A percentile compares a stretch with the other conserved stretches of the same genome.
These are phyloP conservation scores for Petunia axillaris DNA, from an alignment of 257 asterid genomes.

Conservation along the genomic window DNA sequence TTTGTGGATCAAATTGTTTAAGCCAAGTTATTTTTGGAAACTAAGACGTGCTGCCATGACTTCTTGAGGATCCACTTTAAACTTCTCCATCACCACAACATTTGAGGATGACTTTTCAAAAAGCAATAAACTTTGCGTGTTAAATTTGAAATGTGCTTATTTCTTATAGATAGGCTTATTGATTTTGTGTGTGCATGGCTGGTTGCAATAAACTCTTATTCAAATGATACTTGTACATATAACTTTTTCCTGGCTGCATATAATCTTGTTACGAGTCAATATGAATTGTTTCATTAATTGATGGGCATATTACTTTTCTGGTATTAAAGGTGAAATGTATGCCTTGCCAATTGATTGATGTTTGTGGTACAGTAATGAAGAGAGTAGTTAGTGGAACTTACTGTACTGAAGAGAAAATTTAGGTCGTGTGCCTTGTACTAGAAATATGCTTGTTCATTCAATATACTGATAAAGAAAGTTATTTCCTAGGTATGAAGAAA, in stretches of 20 bases:
- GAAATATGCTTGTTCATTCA: background rate
- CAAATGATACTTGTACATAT: conserved; percentile 12
- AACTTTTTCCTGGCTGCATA: background rate
- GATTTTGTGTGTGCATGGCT: background rate
- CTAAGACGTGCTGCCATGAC: background rate
- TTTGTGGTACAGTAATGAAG: background rate
- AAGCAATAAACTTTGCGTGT: background rate
- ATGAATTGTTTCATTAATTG: background rate
- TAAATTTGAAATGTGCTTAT: background rate
- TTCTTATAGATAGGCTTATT: background rate
- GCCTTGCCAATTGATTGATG: background rate
- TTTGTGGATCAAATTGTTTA: background rate
- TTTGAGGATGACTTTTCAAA: background rate
- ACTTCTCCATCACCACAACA: background rate
- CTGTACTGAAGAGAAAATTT: background rate
- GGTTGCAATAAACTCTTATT: background rate
- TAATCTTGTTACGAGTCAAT: background rate
- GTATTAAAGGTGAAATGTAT: background rate
- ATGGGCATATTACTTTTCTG: background rate
- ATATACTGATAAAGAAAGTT: background rate
- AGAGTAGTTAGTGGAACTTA: conserved; percentile 1
- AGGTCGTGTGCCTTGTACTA: background rate
- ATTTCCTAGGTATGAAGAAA: conserved; percentile 75
- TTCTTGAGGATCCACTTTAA: conserved; percentile 8
- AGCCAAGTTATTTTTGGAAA: background rate